Evolutionary conservation across 108 stramenopile species (phyloP), one percentile per base, ranked within the genome.

Genomic region (Seminavis robusta): DNA sequence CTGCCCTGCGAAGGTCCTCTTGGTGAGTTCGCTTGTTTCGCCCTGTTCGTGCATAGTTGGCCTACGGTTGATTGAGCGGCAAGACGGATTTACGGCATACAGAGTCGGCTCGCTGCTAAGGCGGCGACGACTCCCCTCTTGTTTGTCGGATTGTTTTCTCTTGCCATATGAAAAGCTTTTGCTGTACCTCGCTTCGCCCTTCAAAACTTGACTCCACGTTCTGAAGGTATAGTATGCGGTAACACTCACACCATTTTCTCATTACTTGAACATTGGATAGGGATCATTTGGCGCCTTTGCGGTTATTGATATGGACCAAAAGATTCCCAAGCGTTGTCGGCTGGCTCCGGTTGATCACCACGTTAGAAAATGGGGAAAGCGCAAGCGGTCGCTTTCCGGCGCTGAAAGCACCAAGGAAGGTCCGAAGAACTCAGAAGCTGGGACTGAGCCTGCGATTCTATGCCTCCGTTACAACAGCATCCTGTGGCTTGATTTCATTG

Each of bases 1-100:
- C 13, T 39, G 47, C 8, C 76, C 76, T 42, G 53, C 56, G 23
- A 76, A 81, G 33, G 59, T 93, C 20, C 63, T 93, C 10, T 56
- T 93, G 79, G 90, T 88, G 80, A 40, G 84, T 81, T 19, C 20
- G n/a, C n/a, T n/a, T n/a, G n/a, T n/a, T n/a, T n/a, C n/a, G n/a
- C n/a, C n/a, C n/a, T n/a, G n/a, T n/a, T 13, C 30, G 25, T 53
- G 11, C 19, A 19, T n/a, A 16, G n/a, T n/a, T n/a, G n/a, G n/a
- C n/a, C n/a, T 19, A 19, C n/a, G 23, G 36, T 50, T 45, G 46
- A 9, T 23, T 23, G 13, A 26, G 48, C 24, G n/a, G 28, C 25
- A 49, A 19, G 8, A 8, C 8, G 44, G 23, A 24, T n/a, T 48
- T 26, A 8, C n/a, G 19, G 23, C 47, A 48, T 33, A 32, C 32